These are phyloP conservation scores for Ceratocystis cacaofunesta DNA, from an alignment of 2,329 filamentous ascomycete species.

Conservation along the genomic window DNA sequence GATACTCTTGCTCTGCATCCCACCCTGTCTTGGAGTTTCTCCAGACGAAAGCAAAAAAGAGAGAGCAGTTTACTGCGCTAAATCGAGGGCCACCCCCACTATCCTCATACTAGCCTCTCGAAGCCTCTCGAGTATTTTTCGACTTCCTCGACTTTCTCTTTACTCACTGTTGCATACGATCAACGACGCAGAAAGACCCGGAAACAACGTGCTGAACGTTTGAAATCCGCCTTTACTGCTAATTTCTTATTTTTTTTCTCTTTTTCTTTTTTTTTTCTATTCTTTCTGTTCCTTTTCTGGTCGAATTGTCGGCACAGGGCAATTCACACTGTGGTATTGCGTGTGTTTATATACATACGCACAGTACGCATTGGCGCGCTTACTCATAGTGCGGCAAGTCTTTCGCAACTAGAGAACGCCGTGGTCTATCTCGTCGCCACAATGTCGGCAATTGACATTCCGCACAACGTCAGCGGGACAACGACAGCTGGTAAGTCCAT, in stretches of 20 bases:
- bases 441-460: conserved; percentile 9
- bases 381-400: not conserved
- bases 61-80: not conserved
- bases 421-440: not conserved
- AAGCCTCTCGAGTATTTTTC: not conserved
- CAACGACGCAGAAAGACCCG: too few species aligned
- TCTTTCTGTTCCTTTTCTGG: not conserved
- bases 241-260: not conserved
- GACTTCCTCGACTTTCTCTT: not conserved
- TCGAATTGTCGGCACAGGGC: not conserved
- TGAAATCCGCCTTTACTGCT: not conserved
- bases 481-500: conserved; percentile 8
- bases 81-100: not conserved
- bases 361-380: not conserved
- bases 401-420: not conserved
- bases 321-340: not conserved
- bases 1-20: not conserved
- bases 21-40: not conserved
- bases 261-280: not conserved
- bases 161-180: not conserved
- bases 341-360: not conserved
- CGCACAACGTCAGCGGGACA: not conserved
- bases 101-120: not conserved
- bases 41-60: not conserved
- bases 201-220: not conserved